phyloP scores from a whole-genome alignment of 148 eudicot species.

The Rheum nobile region DNA sequence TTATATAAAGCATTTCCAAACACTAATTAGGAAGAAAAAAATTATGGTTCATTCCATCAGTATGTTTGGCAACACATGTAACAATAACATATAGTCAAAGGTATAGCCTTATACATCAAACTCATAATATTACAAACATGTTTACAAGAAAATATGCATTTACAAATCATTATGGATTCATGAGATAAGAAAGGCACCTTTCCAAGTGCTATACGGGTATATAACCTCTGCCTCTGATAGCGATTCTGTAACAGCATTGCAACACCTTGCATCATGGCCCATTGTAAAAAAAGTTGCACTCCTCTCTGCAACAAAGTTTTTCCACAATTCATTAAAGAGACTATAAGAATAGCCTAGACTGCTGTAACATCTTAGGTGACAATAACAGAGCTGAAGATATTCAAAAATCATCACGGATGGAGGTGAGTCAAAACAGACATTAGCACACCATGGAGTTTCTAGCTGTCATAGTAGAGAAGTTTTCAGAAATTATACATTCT shows the following conservation, averaged over 20 bases:
- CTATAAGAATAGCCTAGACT: not conserved
- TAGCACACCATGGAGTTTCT: not conserved
- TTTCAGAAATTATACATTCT: not conserved
- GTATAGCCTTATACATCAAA: not conserved
- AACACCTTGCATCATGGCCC: constrained; percentile 98
- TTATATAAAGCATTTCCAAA: not conserved
- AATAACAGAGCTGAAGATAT: not conserved
- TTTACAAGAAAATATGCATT: not conserved
- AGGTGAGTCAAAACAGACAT: not conserved
- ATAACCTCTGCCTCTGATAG: constrained; percentile 90
- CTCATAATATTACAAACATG: not conserved
- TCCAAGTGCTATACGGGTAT: constrained; percentile 94
- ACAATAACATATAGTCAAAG: not conserved
- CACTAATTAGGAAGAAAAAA: not conserved
- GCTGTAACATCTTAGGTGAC: constrained; percentile 1
- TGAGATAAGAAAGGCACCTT: constrained; percentile 38
- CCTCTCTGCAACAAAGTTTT: constrained; percentile 51
- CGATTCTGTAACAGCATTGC: constrained; percentile 93
- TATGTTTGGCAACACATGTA: not conserved
- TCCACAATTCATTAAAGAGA: not conserved
- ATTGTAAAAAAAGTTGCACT: constrained; percentile 69
- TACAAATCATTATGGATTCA: not conserved
- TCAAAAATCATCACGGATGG: not conserved
- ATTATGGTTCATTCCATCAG: not conserved
- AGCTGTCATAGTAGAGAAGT: not conserved